Base-by-base conservation (phyloP, 148 eudicot genomes). In the Pouteria glomerata region DNA sequence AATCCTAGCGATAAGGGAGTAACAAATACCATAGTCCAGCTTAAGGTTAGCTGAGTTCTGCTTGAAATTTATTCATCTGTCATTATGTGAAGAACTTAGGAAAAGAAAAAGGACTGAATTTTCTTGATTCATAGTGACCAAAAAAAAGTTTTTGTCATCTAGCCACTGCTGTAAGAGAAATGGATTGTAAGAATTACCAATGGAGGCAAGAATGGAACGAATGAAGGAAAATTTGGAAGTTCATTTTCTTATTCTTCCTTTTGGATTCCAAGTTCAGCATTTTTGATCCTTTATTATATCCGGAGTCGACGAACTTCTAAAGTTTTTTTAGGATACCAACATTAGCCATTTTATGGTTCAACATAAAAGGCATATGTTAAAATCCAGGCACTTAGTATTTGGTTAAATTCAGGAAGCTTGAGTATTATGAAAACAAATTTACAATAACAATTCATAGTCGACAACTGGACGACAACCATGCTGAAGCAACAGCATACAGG, bases 171-270 rank as follows among this genome's bases (percentile, higher is more conserved):
- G 53, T 30, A 65, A 26, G 24, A 24, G 13, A 4, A 11, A 48
- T 3, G 16, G 57, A 31, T 16, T 10, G 37, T 31, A 30, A 45
- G 70, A 30, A 47, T 47, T 77, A 94, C 98, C 95, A 94, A 73
- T 66, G 98, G 97, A 75, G 98, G 98, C 90, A 94, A 82, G 72
- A 90, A 90, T 4, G 97, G 98, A 76, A 93, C 91, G 80, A 91
- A 93, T 23, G 98, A 93, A 26, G 98, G 98, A 66, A 90, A 93
- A 64, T 85, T 76, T 7, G 97, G 98, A 59, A 93, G 87, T 64
- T 93, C 98, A 75, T 82, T 86, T 72, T 94, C 98, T 75, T 81
- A 88, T 72, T 89, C 90, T 31, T 91, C 95, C 26, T 81, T 77
- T 23, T 64, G 57, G 68, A 90, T 87, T 76, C 97, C 93, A 26